Conservation (phyloP, 371 early-diverging fungal genomes). For the Mucor plumbeus region DNA sequence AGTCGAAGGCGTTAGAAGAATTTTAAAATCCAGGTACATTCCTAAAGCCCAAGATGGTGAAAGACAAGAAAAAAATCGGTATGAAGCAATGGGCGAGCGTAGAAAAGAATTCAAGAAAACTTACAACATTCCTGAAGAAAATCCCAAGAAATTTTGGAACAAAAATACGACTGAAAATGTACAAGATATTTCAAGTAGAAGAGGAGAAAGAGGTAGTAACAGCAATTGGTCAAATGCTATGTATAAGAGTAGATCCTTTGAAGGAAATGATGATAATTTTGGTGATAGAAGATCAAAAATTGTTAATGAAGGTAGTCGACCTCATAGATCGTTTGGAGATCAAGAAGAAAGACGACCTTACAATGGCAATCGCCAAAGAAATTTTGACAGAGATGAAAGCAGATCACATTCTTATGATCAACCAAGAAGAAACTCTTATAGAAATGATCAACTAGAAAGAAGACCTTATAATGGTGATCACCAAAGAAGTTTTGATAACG, state of each 20-base stretch:
- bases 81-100: constrained; percentile 42
- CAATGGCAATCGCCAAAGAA: neutral
- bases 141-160: constrained; percentile 1
- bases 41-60: constrained; percentile 29
- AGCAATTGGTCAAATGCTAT: constrained; percentile 12
- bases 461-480: neutral
- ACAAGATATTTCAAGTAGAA: constrained; percentile 9
- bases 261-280: neutral
- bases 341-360: neutral
- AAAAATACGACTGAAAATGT: neutral
- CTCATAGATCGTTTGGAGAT: neutral
- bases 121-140: constrained; percentile 11
- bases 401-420: neutral
- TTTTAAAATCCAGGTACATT: constrained; percentile 43
- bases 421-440: neutral
- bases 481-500: neutral
- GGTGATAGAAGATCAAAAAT: neutral
- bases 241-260: constrained; percentile 11
- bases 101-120: constrained; percentile 21
- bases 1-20: constrained; percentile 42
- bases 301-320: neutral
- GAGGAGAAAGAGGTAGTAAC: neutral
- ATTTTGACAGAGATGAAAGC: no score
- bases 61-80: constrained; percentile 46
- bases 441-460: neutral